Evolutionary conservation across 768 basidiomycete genomes (phyloP).

Genomic region (Lentinula lateritia): DNA sequence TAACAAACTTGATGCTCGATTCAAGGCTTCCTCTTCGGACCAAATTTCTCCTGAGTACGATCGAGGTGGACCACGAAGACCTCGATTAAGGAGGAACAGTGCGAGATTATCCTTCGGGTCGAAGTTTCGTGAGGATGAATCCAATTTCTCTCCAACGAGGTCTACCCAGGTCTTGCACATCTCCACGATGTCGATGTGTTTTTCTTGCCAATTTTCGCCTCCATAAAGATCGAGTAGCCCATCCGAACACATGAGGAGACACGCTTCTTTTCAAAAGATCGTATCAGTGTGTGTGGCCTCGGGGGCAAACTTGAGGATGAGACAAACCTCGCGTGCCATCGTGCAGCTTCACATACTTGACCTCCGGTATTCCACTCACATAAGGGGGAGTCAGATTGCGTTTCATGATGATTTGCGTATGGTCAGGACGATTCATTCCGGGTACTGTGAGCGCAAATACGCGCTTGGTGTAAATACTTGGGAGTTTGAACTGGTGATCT

Average conservation of each 20-base stretch:
- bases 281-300: neutral
- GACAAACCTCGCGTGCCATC: constrained; percentile 1
- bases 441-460: constrained; percentile 35
- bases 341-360: constrained; percentile 32
- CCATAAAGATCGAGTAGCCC: constrained; percentile 43
- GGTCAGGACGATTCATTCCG: constrained; percentile 24
- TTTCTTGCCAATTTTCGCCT: constrained; percentile 19
- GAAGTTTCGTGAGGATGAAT: neutral
- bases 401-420: constrained; percentile 24
- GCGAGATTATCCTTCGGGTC: neutral
- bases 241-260: constrained; percentile 47
- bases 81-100: constrained; percentile 32
- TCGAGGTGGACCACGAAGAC: constrained; percentile 28
- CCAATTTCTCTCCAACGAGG: constrained; percentile 16
- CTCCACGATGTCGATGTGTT: constrained; percentile 20
- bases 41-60: neutral
- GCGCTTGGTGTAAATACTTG: constrained; percentile 37
- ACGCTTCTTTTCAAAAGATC: constrained; percentile 13
- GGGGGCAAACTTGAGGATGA: neutral
- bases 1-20: constrained; percentile 37
- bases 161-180: constrained; percentile 30
- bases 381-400: constrained; percentile 51
- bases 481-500: constrained; percentile 51
- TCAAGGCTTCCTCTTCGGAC: constrained; percentile 20
- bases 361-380: constrained; percentile 37